phyloP scores from a whole-genome alignment of 805 yeast species.

The Lachancea dasiensis region DNA sequence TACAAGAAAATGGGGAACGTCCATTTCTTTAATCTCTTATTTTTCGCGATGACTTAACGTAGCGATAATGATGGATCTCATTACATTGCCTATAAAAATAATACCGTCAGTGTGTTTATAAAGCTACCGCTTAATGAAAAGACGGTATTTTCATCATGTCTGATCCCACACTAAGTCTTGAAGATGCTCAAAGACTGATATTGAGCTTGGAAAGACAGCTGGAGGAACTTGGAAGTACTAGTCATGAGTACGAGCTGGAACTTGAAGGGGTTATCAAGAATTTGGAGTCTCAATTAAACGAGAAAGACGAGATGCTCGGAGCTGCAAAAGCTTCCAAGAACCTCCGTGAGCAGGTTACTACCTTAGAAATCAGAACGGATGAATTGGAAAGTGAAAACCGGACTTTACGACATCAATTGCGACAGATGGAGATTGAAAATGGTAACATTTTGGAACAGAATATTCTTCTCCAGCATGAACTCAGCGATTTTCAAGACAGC shows the following conservation, averaged over 20 bases:
- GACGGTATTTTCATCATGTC: neutral
- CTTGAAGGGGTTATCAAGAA: conserved; percentile 17
- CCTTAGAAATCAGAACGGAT: conserved; percentile 17
- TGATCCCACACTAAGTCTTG: neutral
- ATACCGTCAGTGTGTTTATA: too few species aligned
- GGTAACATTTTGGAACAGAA: conserved; percentile 18
- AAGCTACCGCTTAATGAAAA: too few species aligned
- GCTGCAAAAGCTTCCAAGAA: neutral
- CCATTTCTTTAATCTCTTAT: too few species aligned
- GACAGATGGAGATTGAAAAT: conserved; percentile 12
- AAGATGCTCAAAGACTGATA: conserved; percentile 12
- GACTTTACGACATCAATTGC: conserved; percentile 9
- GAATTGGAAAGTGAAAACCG: conserved; percentile 18
- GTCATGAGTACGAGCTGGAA: conserved; percentile 21
- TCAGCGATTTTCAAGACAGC: conserved; percentile 10
- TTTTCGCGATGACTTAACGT: too few species aligned
- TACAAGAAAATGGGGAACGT: too few species aligned
- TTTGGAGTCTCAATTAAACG: conserved; percentile 9
- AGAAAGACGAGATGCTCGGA: conserved; percentile 3
- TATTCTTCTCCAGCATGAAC: conserved; percentile 20
- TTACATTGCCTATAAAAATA: too few species aligned
- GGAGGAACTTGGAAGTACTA: conserved; percentile 16
- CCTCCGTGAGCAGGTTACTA: conserved; percentile 8
- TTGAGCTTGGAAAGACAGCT: conserved; percentile 14
- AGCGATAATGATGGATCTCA: too few species aligned